Base-by-base conservation (phyloP, 164 flowering plant species). In the Piper longum region DNA sequence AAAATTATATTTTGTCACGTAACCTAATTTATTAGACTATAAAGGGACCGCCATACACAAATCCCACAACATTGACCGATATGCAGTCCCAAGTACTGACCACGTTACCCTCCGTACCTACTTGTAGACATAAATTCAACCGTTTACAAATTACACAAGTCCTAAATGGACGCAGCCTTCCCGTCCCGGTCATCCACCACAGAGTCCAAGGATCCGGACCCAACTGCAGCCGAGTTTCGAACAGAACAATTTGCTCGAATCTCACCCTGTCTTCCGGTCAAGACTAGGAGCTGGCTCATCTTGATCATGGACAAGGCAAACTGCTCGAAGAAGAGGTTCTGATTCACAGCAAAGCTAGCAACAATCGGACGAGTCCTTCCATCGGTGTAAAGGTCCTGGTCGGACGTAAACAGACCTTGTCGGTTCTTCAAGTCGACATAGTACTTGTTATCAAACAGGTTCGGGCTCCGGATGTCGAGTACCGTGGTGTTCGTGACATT, bases 391-490 rank as follows among this genome's bases (percentile, higher is more conserved):
- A 86, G 56, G 43, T 76, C 85, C 64, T 84, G 85, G 73, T 86
- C 92, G 11, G 87, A 84, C 1, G 82, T 80, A 71, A 86, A 83
- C 19, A 86, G 72, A 0, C 89, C 92, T 57, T 80, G 82, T 0
- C 85, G 78, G 63, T 84, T 81, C 83, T 80, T 67, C 54, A 86
- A 81, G 62, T 86, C 76, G 0, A 83, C 82, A 59, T 79, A 86
- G 80, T 86, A 86, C 76, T 80, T 81, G 72, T 84, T 84, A 64
- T 86, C 89, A 64, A 86, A 86, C 26, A 3, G n/a, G 72, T 80
- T 78, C 0, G 87, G 86, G 43, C 75, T 56, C 12, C 81, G 75
- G 26, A 77, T 60, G 67, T 84, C 88, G 43, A 74, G 36, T 5
- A 62, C 65, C 0, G 81, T 78, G 42, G 83, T 81, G 80, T 70